Evolutionary conservation across 306 rosid species (phyloP).

Genomic region (Echinosophora koreensis): DNA sequence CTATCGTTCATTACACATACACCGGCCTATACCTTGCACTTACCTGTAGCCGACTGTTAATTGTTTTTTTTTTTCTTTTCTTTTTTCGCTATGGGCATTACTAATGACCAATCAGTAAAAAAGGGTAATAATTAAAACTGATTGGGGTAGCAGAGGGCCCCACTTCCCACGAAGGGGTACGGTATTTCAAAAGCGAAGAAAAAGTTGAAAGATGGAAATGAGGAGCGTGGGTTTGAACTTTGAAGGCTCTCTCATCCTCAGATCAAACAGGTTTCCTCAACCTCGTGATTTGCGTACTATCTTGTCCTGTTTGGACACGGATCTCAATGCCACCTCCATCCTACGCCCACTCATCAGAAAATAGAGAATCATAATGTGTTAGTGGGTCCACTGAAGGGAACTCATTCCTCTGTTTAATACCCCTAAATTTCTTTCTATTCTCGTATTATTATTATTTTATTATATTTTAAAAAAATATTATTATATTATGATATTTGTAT

Average conservation of each 20-base stretch:
- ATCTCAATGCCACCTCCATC: conserved; percentile 31
- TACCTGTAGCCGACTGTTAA: not conserved
- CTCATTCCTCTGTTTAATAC: not conserved
- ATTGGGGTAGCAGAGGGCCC: not conserved
- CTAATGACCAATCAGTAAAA: too few species aligned
- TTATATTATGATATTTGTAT: too few species aligned
- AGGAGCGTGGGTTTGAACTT: conserved; percentile 34
- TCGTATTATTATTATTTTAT: too few species aligned
- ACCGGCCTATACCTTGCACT: too few species aligned
- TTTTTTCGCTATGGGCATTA: not conserved
- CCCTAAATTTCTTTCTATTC: not conserved
- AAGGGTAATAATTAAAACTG: too few species aligned
- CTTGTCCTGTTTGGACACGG: conserved; percentile 19
- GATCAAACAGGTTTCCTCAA: not conserved
- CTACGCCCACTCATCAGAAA: not conserved
- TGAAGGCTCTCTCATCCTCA: not conserved
- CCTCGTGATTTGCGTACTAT: conserved; percentile 45
- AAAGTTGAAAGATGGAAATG: conserved; percentile 21
- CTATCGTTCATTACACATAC: not conserved
- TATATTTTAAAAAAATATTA: too few species aligned
- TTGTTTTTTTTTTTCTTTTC: not conserved
- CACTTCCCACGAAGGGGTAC: not conserved
- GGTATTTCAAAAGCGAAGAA: not conserved
- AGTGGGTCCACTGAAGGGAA: not conserved
- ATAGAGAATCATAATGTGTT: rapidly evolving